phyloP scores from a whole-genome alignment of 1,139 yeast genomes.

The Nakaseomyces nivariensis region DNA sequence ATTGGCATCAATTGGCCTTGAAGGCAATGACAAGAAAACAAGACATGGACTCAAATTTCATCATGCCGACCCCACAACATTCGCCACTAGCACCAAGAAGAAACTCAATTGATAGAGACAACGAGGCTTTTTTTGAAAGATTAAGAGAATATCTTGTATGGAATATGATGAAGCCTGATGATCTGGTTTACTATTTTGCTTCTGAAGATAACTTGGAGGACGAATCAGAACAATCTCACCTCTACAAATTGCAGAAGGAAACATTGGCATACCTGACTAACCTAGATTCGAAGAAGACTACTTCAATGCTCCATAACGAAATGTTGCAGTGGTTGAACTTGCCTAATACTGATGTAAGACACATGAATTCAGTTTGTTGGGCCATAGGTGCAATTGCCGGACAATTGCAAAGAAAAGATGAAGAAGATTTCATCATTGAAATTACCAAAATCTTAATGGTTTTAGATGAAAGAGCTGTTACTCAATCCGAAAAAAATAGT shows the following conservation, averaged over 20 bases:
- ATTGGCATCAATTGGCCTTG: neutral
- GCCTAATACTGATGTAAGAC: constrained; percentile 44
- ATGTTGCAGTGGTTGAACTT: neutral
- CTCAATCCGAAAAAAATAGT: constrained; percentile 62
- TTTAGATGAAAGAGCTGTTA: constrained; percentile 84
- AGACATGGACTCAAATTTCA: neutral
- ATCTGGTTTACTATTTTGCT: neutral
- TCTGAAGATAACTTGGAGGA: neutral
- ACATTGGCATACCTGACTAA: constrained; percentile 89
- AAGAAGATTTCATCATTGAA: constrained; percentile 77
- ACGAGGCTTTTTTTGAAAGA: neutral
- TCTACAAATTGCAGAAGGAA: constrained; percentile 90
- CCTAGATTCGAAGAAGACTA: constrained; percentile 38
- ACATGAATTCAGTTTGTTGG: constrained; percentile 94
- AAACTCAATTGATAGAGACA: neutral
- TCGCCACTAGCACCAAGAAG: neutral
- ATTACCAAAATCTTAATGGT: constrained; percentile 84
- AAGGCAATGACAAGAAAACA: neutral
- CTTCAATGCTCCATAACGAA: neutral
- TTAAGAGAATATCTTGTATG: neutral
- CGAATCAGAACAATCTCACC: constrained; percentile 32
- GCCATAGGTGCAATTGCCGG: constrained; percentile 98
- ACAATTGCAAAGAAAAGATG: constrained; percentile 96
- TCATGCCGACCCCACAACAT: constrained; percentile 26
- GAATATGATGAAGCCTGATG: constrained; percentile 1